Percentiles rank a stretch among this genome's conserved stretches.
Conservation (phyloP, 768 basidiomycete genomes). For the Trametes coccinea region DNA sequence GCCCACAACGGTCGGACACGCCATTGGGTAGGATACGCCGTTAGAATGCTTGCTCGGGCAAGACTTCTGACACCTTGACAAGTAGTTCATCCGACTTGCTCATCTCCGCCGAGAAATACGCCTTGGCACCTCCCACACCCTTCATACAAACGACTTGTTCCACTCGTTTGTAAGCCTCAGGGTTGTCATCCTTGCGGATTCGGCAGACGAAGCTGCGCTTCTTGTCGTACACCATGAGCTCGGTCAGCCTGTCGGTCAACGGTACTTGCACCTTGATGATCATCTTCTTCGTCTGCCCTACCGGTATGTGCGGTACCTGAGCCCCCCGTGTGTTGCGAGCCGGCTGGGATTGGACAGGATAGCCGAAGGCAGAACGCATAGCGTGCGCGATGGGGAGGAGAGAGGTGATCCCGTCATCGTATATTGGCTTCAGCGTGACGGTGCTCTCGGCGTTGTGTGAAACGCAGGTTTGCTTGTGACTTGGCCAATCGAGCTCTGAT, state of each 20-base stretch:
- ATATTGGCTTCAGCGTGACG: constrained; percentile 50
- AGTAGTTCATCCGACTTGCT: constrained; percentile 47
- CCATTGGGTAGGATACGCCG: not conserved
- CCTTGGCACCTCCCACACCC: constrained; percentile 49
- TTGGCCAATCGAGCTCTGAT: constrained; percentile 48
- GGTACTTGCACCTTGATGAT: constrained; percentile 60
- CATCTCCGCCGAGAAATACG: constrained; percentile 57
- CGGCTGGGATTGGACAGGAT: constrained; percentile 26
- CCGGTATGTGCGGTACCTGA: constrained; percentile 24
- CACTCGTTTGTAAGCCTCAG: constrained; percentile 43
- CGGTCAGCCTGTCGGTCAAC: constrained; percentile 4
- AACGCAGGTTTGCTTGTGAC: constrained; percentile 48
- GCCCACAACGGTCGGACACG: too few relatives aligned
- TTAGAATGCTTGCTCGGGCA: constrained; percentile 59
- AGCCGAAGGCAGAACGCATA: constrained; percentile 33
- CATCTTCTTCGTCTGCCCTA: constrained; percentile 39
- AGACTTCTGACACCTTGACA: constrained; percentile 50
- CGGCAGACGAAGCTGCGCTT: constrained; percentile 54
- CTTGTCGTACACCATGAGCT: constrained; percentile 52
- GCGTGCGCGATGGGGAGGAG: constrained; percentile 33
- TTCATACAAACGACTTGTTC: constrained; percentile 39
- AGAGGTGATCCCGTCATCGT: constrained; percentile 22
- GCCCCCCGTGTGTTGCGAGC: constrained; percentile 22
- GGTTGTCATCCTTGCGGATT: constrained; percentile 35
- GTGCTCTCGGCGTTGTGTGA: constrained; percentile 46